A percentile compares a stretch with the other conserved stretches of the same genome.
Conservation (phyloP, 1,284 basidiomycete genomes). For the Rhodofomes roseus region DNA sequence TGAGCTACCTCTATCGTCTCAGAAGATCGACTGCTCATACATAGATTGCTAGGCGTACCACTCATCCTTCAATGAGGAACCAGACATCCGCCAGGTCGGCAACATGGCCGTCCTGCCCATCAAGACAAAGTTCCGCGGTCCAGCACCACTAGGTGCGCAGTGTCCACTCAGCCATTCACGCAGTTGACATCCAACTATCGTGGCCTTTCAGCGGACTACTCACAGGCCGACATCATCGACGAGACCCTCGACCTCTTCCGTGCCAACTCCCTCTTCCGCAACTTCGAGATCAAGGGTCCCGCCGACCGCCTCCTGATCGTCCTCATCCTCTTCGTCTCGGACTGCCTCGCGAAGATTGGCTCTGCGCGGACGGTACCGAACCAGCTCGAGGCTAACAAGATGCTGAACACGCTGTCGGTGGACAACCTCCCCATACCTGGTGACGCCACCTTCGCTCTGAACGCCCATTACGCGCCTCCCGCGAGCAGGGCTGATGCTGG, state of each 20-base stretch:
- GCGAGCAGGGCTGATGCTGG: conserved; percentile 79
- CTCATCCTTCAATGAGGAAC: conserved; percentile 88
- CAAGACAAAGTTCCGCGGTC: conserved; percentile 87
- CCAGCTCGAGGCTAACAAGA: conserved; percentile 86
- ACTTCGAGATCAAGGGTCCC: conserved; percentile 99
- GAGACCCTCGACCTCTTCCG: conserved; percentile 97
- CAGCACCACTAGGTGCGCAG: conserved; percentile 76
- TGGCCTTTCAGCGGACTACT: conserved; percentile 59
- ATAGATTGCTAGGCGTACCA: conserved; percentile 84
- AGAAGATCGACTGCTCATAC: background rate
- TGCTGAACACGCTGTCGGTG: conserved; percentile 87
- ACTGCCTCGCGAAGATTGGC: conserved; percentile 91
- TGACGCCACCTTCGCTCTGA: conserved; percentile 93
- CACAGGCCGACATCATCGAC: conserved; percentile 88
- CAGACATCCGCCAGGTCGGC: conserved; percentile 80
- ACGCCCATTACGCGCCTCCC: conserved; percentile 87
- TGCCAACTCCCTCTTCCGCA: conserved; percentile 98
- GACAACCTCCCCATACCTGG: conserved; percentile 94
- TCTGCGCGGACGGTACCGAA: conserved; percentile 59
- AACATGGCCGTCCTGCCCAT: conserved; percentile 92
- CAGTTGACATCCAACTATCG: conserved; percentile 2
- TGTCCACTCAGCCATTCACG: background rate
- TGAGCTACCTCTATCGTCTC: no score
- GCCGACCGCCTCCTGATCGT: conserved; percentile 97
- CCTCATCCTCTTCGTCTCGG: conserved; percentile 96